Evolutionary conservation across 441 rosid species (phyloP), one percentile per base, ranked within the genome.

Genomic region (Viola pubescens): DNA sequence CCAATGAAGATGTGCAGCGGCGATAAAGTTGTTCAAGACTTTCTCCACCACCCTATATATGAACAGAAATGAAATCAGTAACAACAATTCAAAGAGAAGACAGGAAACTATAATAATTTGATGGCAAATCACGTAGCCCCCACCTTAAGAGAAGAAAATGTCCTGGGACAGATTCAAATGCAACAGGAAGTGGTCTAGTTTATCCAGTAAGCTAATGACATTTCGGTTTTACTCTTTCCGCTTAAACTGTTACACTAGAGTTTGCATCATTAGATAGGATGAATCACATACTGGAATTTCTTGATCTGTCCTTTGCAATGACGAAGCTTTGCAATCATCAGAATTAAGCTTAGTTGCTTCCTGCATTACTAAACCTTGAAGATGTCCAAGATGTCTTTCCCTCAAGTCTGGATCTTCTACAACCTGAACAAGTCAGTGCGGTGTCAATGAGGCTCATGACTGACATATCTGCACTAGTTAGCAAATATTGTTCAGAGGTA

Each of bases 21-120:
- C 70, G 67, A 63, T 75, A 82, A 51, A 91, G 89, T 54, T 77
- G 79, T 61, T 88, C 92, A 10, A 79, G 76, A 74, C 95, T 88
- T 81, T 91, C 98, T 72, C 96, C 96, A 65, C 95, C 91, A 59
- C 95, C 97, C 95, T 87, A 66, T 52, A 73, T 50, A 60, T 54
- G 52, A 66, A 46, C 40, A 42, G 19, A 58, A 46, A 39, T 13
- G 5, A 50, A 26, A 26, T 26, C 2, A 26, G 34, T 26, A 26
- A 26, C 34, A 26, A 26, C 34, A 26, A 26, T 26, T 26, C 34
- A 26, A 2, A 26, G 1, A 26, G 3, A 26, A 26, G 34, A 26
- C 34, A 26, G 34, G 34, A 26, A 26, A 26, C 34, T 26, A 26
- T 26, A 26, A 26, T 26, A 26, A 26, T 26, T 26, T 26, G 34